These are phyloP conservation scores for Eustoma russellianum DNA, from an alignment of 257 asterid genomes.

Conservation along the genomic window DNA sequence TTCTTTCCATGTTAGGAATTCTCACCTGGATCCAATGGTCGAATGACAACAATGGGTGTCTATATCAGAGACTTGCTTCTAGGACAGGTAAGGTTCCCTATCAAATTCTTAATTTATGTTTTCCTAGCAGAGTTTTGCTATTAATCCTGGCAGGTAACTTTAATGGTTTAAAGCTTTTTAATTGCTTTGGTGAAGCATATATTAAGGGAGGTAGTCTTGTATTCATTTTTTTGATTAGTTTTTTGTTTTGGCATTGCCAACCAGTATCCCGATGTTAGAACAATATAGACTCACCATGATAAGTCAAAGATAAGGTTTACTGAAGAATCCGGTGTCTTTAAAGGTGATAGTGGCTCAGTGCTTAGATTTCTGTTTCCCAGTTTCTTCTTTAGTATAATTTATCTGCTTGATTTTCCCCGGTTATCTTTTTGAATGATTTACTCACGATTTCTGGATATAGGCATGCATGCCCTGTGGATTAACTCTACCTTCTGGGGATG, in stretches of 20 bases:
- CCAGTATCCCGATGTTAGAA: no score
- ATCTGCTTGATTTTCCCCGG: background rate
- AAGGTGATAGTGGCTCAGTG: no score
- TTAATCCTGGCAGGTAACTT: background rate
- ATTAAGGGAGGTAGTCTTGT: no score
- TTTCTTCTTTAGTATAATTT: no score
- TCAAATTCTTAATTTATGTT: conserved; percentile 6
- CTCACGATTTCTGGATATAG: background rate
- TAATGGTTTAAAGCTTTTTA: no score
- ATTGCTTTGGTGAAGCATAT: no score
- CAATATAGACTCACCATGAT: no score
- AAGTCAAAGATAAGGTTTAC: no score
- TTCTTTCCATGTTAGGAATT: conserved; percentile 54
- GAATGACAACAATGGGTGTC: conserved; percentile 88
- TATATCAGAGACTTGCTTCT: conserved; percentile 90
- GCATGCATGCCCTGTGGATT: conserved; percentile 3
- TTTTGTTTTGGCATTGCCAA: no score
- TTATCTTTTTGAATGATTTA: background rate
- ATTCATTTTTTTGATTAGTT: no score
- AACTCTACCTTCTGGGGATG: conserved; percentile 5
- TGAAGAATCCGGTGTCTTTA: no score
- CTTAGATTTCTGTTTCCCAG: no score
- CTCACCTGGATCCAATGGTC: conserved; percentile 86
- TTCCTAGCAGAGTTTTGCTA: background rate
- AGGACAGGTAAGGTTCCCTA: conserved; percentile 68